phyloP scores from a whole-genome alignment of 306 rosid species.

The Notholithocarpus densiflorus region DNA sequence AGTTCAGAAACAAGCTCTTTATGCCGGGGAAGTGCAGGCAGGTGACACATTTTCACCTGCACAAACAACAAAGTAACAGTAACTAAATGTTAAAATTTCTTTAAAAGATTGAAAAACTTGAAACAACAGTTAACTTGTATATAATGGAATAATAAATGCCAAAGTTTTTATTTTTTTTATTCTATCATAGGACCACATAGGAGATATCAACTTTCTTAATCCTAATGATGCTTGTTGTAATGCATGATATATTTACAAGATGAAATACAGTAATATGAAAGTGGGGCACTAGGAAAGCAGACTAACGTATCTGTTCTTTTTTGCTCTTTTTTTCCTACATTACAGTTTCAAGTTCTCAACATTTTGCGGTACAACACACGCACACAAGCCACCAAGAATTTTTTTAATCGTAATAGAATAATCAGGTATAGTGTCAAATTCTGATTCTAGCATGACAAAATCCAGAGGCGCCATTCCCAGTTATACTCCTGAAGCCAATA shows the following conservation, averaged over 20 bases:
- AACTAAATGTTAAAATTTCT: not conserved
- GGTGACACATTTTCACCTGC: constrained; percentile 60
- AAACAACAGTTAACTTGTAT: not conserved
- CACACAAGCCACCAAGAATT: not conserved
- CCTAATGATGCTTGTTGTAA: not conserved
- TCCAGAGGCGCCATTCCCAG: not conserved
- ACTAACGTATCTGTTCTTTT: not conserved
- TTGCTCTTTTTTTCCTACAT: not conserved
- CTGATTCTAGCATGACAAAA: not conserved
- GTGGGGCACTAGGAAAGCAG: not conserved
- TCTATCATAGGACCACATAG: not conserved
- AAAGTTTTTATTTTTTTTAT: too few relatives aligned
- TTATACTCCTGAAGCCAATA: not conserved
- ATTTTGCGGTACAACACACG: not conserved
- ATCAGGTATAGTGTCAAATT: not conserved
- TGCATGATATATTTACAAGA: not conserved
- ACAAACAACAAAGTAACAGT: constrained; percentile 7
- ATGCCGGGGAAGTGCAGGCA: constrained; percentile 74
- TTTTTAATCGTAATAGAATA: constrained; percentile 10
- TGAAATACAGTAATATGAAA: not conserved
- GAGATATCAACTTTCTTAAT: not conserved
- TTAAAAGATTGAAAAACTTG: not conserved
- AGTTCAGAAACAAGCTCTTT: constrained; percentile 65
- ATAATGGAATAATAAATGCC: not conserved
- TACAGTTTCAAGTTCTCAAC: not conserved